Conservation (phyloP, 2,329 filamentous ascomycete genomes). For the Alternaria brassicae region DNA sequence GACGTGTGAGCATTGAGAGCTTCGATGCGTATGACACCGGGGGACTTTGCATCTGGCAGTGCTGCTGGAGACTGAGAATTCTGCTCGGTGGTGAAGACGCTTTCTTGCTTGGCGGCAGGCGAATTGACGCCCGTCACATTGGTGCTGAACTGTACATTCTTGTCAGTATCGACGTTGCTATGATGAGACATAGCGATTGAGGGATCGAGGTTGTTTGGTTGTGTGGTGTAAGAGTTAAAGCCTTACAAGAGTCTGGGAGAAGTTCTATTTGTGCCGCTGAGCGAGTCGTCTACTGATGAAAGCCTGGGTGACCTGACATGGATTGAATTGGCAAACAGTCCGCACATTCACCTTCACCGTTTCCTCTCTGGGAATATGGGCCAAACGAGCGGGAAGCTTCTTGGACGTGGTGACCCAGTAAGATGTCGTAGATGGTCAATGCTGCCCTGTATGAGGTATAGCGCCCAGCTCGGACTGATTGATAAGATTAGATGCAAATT, state of each 20-base stretch:
- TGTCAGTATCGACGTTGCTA: not conserved
- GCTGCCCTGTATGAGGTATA: not conserved
- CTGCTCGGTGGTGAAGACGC: not conserved
- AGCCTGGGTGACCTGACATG: not conserved
- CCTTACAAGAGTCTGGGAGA: too few relatives aligned
- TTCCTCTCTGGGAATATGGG: not conserved
- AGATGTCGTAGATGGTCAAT: not conserved
- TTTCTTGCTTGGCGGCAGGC: not conserved
- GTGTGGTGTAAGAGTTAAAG: too few relatives aligned
- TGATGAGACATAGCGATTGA: not conserved
- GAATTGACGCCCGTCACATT: not conserved
- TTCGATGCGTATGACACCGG: constrained; percentile 68
- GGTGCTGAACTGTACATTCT: not conserved
- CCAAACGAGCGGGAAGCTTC: not conserved
- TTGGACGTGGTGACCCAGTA: not conserved
- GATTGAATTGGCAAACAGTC: not conserved
- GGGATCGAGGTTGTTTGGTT: too few relatives aligned
- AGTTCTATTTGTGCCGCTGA: too few relatives aligned
- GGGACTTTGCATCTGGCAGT: constrained; percentile 47
- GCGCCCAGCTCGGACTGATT: not conserved
- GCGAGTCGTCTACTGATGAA: not conserved
- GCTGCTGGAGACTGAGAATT: not conserved
- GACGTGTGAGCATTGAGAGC: constrained; percentile 63
- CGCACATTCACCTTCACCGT: not conserved
- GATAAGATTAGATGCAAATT: constrained; percentile 12